Conservation (phyloP, 495 filamentous ascomycete genomes). For the Penicillium steckii region DNA sequence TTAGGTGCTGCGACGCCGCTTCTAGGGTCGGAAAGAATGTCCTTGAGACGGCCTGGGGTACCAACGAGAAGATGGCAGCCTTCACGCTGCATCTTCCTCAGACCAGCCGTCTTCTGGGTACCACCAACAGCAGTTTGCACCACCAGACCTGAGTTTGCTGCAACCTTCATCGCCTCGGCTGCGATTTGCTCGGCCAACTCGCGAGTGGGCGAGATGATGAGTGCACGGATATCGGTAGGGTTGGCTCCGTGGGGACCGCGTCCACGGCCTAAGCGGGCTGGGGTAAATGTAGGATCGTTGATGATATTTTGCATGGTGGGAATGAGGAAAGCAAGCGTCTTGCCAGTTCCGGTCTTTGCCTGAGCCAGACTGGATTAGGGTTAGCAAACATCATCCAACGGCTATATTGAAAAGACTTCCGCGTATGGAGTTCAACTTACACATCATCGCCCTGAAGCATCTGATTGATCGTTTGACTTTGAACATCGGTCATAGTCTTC, state of each 20-base stretch:
- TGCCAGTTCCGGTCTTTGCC: constrained; percentile 85
- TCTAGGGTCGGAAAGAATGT: constrained; percentile 70
- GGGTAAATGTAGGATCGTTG: constrained; percentile 48
- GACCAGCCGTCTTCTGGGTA: constrained; percentile 63
- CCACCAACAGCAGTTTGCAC: constrained; percentile 91
- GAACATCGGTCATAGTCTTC: constrained; percentile 90
- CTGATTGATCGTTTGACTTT: constrained; percentile 74
- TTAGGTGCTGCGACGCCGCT: constrained; percentile 69
- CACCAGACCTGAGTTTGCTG: constrained; percentile 61
- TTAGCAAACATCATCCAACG: neutral
- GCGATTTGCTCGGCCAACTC: constrained; percentile 96
- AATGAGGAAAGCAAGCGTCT: constrained; percentile 80
- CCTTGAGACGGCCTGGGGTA: constrained; percentile 85
- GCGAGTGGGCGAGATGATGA: constrained; percentile 91
- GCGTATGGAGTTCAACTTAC: constrained; percentile 48
- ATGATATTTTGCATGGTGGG: constrained; percentile 74
- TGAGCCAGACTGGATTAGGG: constrained; percentile 68
- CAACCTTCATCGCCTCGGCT: constrained; percentile 73
- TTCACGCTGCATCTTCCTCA: constrained; percentile 60
- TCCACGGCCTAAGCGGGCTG: constrained; percentile 23
- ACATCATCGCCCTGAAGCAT: constrained; percentile 77
- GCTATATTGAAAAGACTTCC: too few relatives aligned
- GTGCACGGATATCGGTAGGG: constrained; percentile 73
- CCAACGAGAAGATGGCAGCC: constrained; percentile 91
- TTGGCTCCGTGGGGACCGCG: constrained; percentile 3